Percentiles rank a stretch among this genome's conserved stretches.
Evolutionary conservation across 139 green algal genomes (phyloP).

Genomic region (Gonium pectorale): DNA sequence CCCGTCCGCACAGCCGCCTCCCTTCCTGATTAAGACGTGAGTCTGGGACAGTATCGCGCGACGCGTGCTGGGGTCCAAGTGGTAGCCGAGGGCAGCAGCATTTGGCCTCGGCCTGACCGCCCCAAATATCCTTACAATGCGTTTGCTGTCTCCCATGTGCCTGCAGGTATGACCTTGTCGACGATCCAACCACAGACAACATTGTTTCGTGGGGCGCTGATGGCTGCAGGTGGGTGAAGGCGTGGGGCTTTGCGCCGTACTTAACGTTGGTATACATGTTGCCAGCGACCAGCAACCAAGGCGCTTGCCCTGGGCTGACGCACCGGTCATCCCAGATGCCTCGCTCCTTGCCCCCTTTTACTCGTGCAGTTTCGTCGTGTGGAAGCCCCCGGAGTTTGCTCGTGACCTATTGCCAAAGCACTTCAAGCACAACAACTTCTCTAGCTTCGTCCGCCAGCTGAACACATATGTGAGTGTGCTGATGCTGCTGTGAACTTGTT

Average conservation of each 20-base stretch:
- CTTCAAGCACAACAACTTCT: slow-evolving; percentile 99
- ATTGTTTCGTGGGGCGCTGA: slow-evolving; percentile 91
- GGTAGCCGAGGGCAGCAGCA: too few species aligned
- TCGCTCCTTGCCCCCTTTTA: neutral
- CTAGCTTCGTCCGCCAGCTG: slow-evolving; percentile 95
- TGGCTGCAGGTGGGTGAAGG: slow-evolving; percentile 84
- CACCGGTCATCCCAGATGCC: too few species aligned
- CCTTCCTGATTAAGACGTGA: slow-evolving; percentile 80
- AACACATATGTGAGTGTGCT: slow-evolving; percentile 97
- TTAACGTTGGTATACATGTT: neutral
- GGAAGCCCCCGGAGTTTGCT: slow-evolving; percentile 93
- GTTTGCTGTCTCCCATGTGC: neutral
- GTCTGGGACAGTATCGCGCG: neutral
- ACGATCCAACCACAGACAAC: slow-evolving; percentile 81
- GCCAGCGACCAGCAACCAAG: too few species aligned
- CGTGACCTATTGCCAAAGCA: slow-evolving; percentile 89
- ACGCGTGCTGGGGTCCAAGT: too few species aligned
- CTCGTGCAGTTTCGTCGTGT: slow-evolving; percentile 88
- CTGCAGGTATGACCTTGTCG: slow-evolving; percentile 94
- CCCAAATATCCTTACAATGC: too few species aligned
- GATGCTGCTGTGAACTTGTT: too few species aligned
- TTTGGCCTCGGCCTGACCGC: too few species aligned
- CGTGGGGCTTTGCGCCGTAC: too few species aligned
- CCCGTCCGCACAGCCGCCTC: slow-evolving; percentile 52
- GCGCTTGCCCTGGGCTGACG: too few species aligned